Evolutionary conservation across 2,329 filamentous ascomycete genomes (phyloP).

Genomic region (Xylaria sp.): DNA sequence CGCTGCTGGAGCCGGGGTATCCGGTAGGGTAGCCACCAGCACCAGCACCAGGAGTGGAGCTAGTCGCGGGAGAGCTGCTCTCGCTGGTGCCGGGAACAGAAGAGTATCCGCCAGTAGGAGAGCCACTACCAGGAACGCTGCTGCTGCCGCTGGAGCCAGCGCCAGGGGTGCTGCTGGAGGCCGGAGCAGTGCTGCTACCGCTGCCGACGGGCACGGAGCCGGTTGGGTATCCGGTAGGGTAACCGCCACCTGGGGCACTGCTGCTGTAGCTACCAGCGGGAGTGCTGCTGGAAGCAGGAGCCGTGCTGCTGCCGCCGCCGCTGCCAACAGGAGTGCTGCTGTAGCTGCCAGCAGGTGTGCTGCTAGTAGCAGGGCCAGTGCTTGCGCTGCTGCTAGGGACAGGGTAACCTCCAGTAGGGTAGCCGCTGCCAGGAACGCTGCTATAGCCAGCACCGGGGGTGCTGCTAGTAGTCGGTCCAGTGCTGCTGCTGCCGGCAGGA

Average conservation of each 20-base stretch:
- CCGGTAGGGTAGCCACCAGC: constrained; percentile 24
- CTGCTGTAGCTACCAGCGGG: constrained; percentile 7
- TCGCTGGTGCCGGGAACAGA: neutral
- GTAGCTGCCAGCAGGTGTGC: neutral
- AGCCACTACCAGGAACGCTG: neutral
- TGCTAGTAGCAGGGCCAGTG: constrained; percentile 1
- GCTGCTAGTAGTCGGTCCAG: neutral
- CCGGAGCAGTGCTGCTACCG: constrained; percentile 2
- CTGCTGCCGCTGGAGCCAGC: neutral
- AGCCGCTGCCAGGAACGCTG: neutral
- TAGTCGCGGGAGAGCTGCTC: neutral
- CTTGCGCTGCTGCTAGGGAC: neutral
- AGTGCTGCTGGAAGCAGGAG: constrained; percentile 20
- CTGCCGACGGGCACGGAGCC: neutral
- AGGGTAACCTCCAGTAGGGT: neutral
- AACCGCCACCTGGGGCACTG: neutral
- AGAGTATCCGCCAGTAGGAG: constrained; percentile 3
- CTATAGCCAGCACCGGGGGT: constrained; percentile 4
- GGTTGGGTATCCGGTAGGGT: neutral
- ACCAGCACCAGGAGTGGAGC: constrained; percentile 12
- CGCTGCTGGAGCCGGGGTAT: constrained; percentile 15
- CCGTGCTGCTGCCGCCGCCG: neutral
- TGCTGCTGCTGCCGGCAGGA: constrained; percentile 2
- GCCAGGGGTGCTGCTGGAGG: constrained; percentile 17
- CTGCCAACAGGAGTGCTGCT: constrained; percentile 21